phyloP scores from a whole-genome alignment of 768 basidiomycete genomes.

The Lactarius indigo region DNA sequence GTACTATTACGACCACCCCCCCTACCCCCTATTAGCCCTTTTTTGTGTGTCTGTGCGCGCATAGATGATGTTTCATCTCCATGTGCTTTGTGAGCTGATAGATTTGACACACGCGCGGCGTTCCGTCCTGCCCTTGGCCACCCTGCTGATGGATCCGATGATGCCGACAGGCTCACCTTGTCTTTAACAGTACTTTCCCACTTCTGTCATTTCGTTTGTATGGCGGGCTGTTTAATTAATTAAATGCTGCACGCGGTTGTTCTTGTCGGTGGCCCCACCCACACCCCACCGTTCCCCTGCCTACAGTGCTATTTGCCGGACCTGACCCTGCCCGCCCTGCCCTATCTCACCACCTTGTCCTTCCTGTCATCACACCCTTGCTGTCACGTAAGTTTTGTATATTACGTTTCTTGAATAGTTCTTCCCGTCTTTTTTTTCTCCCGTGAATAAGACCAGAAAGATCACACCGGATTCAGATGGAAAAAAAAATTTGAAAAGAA shows the following conservation, averaged over 20 bases:
- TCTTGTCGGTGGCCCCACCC: neutral
- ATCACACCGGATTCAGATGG: neutral
- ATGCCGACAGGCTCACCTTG: neutral
- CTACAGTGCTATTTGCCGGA: neutral
- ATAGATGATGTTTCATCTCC: neutral
- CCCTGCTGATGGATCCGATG: neutral
- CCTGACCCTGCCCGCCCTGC: neutral
- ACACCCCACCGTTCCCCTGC: neutral
- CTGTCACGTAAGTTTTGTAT: neutral
- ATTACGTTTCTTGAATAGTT: neutral
- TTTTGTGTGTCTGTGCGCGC: neutral
- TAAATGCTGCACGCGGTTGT: neutral
- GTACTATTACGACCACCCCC: neutral
- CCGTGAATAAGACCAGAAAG: neutral
- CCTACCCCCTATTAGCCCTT: neutral
- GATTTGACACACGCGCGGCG: neutral
- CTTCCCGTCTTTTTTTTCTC: neutral
- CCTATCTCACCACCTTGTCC: neutral
- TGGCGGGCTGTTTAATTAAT: constrained; percentile 5
- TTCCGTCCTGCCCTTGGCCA: neutral
- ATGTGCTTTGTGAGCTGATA: neutral
- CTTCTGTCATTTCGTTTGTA: constrained; percentile 18
- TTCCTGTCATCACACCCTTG: neutral
- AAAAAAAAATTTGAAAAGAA: neutral
- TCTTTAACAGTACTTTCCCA: neutral